A percentile compares a stretch with the other conserved stretches of the same genome.
Evolutionary conservation across 1,139 yeast species (phyloP).

Genomic region (Suhomyces ambrosiae): DNA sequence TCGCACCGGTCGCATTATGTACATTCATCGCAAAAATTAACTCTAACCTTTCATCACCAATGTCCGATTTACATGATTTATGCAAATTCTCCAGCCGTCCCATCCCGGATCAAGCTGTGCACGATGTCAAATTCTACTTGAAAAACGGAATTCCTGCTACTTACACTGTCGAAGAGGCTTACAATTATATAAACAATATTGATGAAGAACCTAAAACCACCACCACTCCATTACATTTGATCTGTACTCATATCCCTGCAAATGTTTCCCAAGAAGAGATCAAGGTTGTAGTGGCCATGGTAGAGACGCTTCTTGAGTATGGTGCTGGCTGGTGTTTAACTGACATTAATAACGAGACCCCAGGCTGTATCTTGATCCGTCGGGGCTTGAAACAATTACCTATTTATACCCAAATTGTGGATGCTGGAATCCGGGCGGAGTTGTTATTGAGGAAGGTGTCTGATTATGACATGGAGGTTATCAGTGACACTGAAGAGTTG

Average conservation of each 20-base stretch:
- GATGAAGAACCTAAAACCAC: conserved; percentile 45
- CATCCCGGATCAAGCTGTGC: conserved; percentile 45
- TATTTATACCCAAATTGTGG: conserved; percentile 60
- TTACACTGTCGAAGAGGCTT: conserved; percentile 76
- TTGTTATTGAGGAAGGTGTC: conserved; percentile 71
- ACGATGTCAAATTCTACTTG: conserved; percentile 47
- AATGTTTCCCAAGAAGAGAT: conserved; percentile 48
- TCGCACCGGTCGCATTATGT: no score
- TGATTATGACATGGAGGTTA: conserved; percentile 53
- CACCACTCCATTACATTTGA: conserved; percentile 77
- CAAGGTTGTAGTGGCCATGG: conserved; percentile 53
- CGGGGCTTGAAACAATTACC: conserved; percentile 47
- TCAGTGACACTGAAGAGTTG: conserved; percentile 33
- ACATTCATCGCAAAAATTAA: conserved; percentile 11
- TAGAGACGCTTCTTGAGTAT: conserved; percentile 67
- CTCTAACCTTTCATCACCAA: conserved; percentile 25
- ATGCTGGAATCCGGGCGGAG: conserved; percentile 92
- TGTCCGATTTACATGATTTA: conserved; percentile 74
- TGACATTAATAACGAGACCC: conserved; percentile 68
- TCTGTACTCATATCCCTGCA: conserved; percentile 54
- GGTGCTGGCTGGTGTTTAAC: conserved; percentile 92
- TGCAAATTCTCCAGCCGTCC: conserved; percentile 63
- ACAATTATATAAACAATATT: conserved; percentile 49
- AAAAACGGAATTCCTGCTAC: conserved; percentile 77
- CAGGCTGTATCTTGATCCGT: conserved; percentile 69